Base-by-base conservation (phyloP, 257 asterid genomes). In the Knoxia roxburghii region DNA sequence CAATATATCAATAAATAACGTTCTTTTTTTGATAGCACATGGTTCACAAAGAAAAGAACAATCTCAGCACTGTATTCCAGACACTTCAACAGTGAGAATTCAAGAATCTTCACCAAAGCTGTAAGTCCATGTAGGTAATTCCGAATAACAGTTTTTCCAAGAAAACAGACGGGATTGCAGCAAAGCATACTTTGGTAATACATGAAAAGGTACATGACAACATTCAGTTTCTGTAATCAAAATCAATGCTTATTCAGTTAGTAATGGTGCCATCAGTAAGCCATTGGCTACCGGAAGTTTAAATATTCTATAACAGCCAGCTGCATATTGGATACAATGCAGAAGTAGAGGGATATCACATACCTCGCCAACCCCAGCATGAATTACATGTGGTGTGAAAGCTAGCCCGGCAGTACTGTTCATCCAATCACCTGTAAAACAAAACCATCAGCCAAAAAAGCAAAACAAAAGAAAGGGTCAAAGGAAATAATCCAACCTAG, bases 351-450 rank as follows among this genome's bases (percentile, higher is more conserved):
- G 26, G 20, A 35, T 50, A 37, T 12, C 23, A 53, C 37, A 27
- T 70, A 94, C 99, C 97, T 94, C 99, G 72, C 97, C 97, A 54
- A 57, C 75, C 59, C 73, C 89, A 23, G 84, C 71, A 10, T 85
- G 89, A 70, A 94, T 72, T 71, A 94, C 85, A 74, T 94, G 99
- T 0, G 99, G 99, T 20, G 99, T 86, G 73, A 94, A 94, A 43
- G 99, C 99, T 26, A 85, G 79, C 64, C 99, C 99, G 69, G 96
- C 97, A 32, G 99, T 86, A 82, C 68, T 83, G 76, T 90, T 94
- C 99, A 94, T 94, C 99, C 99, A 94, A 61, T 90, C 99, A 79
- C 99, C 99, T 94, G 76, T 55, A 62, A 52, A 57, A 58, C 3
- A 69, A 73, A 61, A 24, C 32, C 41, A 49, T 48, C 1, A 51